phyloP scores from a whole-genome alignment of 176 grass and related monocot species.

The sorghum (Sorghum bicolor) region Sorghum_bicolor_NCBIv3 NC_012874.2:70659001-70659500 shows the following conservation, averaged over 20 bases:
- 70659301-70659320: background rate
- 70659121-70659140: background rate
- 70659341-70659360: background rate
- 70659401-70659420: background rate
- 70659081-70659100: background rate
- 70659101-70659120: background rate
- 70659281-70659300: background rate
- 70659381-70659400: background rate
- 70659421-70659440: background rate
- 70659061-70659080: background rate
- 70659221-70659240: background rate
- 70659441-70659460: background rate
- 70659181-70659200: background rate
- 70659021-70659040: background rate
- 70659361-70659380: background rate
- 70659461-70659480: background rate
- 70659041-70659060: conserved; percentile 10
- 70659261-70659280: background rate
- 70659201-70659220: background rate
- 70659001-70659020: background rate
- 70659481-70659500: background rate
- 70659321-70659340: background rate
- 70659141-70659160: background rate
- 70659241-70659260: background rate
- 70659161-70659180: conserved; percentile 6